Base-by-base conservation (phyloP, 257 asterid genomes). In the Solanum neorickii region DNA sequence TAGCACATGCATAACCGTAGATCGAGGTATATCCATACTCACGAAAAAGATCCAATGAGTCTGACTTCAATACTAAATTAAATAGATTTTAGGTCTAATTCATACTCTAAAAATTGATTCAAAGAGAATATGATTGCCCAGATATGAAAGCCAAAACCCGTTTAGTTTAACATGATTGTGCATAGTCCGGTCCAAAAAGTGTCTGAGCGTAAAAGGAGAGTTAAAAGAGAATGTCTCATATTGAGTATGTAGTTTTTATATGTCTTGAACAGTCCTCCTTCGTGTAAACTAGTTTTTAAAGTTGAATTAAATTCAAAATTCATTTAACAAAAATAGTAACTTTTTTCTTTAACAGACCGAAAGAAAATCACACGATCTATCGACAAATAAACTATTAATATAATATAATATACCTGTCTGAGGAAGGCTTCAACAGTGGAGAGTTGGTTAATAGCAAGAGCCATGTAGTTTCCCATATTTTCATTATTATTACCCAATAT, bases 381-480 rank as follows among this genome's bases (percentile, higher is more conserved):
- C 2, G 0, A 52, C n/a, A 7, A 0, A 18, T 52, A 3, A 49
- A 15, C 3, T 49, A 15, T 0, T 13, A 47, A 2, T 62, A 62
- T 23, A 20, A n/a, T 11, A 25, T 25, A 49, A 52, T 3, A 27
- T 92, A 95, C 99, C 98, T 97, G 99, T 88, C 95, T 75, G 49
- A 95, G 93, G 83, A 94, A 95, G 5, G 94, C 96, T 90, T 97
- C 96, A 33, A 95, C 92, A n/a, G 96, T 93, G 33, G 96, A 88
- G 89, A 97, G 97, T 68, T 95, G 93, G 97, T 86, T 93, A 82
- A 95, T 90, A 90, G 99, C 99, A 7, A 91, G 29, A 39, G 96
- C 94, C 98, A 93, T 94, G 93, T 92, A 94, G 13, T 89, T 89
- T 78, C 90, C 92, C 95, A 94, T 92, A 83, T 93, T 93, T 0